Conservation (phyloP, 306 rosid genomes). For the Adenanthera pavonina region DNA sequence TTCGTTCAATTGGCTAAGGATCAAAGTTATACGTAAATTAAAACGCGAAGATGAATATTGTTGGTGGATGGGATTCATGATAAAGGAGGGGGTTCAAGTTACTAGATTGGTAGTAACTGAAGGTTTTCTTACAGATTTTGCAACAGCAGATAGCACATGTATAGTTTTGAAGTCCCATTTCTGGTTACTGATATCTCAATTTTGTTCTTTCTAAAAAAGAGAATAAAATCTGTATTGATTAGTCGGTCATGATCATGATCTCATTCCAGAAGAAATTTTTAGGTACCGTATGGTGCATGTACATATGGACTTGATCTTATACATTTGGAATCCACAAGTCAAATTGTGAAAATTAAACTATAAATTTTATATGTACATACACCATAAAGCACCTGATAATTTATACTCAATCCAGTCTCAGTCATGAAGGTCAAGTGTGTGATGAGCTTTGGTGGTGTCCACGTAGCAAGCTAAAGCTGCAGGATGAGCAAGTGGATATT, state of each 20-base stretch:
- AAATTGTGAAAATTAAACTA: not conserved
- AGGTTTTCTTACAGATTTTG: conserved; percentile 51
- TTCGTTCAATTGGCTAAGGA: conserved; percentile 29
- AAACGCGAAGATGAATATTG: conserved; percentile 22
- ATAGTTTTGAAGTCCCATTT: conserved; percentile 44
- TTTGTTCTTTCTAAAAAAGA: conserved; percentile 46
- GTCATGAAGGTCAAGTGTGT: not conserved
- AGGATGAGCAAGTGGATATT: not conserved
- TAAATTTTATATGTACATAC: too few relatives aligned
- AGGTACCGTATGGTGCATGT: not conserved
- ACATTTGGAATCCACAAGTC: not conserved
- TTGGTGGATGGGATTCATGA: conserved; percentile 33
- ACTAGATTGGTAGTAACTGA: conserved; percentile 42
- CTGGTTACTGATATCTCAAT: conserved; percentile 43
- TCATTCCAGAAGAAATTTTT: not conserved
- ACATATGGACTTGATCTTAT: not conserved
- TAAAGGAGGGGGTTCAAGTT: conserved; percentile 32
- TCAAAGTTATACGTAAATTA: conserved; percentile 33
- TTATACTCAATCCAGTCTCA: not conserved
- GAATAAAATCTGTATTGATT: conserved; percentile 48
- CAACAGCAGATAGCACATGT: conserved; percentile 52
- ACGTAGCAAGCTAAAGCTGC: not conserved
- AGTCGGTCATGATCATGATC: conserved; percentile 25
- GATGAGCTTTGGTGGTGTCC: not conserved
- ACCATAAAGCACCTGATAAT: not conserved